phyloP scores from a whole-genome alignment of 345 rosid species.

The Hibiscus mutabilis region DNA sequence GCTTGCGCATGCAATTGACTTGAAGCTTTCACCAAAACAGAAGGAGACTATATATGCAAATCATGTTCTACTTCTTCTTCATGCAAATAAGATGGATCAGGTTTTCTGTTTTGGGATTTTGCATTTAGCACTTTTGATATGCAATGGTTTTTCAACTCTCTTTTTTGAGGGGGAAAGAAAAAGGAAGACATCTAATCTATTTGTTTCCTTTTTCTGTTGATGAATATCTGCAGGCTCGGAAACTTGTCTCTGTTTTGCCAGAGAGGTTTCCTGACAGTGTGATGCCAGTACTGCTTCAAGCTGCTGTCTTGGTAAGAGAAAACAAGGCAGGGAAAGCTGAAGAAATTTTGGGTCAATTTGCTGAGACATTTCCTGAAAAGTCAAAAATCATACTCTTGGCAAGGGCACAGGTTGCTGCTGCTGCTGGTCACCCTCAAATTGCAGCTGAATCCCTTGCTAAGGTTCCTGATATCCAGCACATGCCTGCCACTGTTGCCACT shows the following conservation, averaged over 20 bases:
- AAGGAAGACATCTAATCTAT: not conserved
- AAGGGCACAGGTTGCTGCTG: conserved; percentile 92
- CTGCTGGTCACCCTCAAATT: conserved; percentile 74
- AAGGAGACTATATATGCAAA: conserved; percentile 74
- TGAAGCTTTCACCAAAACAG: conserved; percentile 48
- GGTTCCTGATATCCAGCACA: conserved; percentile 77
- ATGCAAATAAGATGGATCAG: conserved; percentile 94
- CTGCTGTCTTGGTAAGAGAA: conserved; percentile 44
- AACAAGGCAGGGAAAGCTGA: conserved; percentile 84
- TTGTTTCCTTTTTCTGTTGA: conserved; percentile 3
- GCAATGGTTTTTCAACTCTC: not conserved
- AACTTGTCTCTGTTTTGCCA: conserved; percentile 57
- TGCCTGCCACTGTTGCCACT: conserved; percentile 60
- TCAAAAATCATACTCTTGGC: conserved; percentile 55
- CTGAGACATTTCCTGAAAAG: conserved; percentile 61
- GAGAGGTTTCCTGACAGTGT: conserved; percentile 59
- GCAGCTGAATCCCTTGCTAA: conserved; percentile 78
- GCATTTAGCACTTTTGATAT: conserved; percentile 5
- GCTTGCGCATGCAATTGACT: conserved; percentile 60
- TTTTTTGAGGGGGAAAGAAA: not conserved
- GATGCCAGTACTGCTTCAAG: conserved; percentile 34
- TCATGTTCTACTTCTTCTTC: conserved; percentile 78
- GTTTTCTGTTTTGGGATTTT: conserved; percentile 25
- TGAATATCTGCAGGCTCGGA: conserved; percentile 65
- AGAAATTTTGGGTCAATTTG: conserved; percentile 61